Conservation (phyloP, 805 yeast genomes). For the Saccharomycopsis vini region DNA sequence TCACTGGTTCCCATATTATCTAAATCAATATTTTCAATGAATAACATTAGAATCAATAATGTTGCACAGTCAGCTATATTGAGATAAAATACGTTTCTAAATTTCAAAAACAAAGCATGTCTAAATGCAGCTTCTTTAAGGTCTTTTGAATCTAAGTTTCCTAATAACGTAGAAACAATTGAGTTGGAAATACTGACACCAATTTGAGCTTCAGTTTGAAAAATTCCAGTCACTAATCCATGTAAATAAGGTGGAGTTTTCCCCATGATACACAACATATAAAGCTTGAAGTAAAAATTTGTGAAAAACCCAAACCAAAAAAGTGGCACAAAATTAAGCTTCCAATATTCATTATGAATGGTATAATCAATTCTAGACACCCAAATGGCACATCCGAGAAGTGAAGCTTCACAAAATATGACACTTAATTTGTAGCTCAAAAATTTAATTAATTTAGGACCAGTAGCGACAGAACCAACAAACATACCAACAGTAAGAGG, state of each 20-base stretch:
- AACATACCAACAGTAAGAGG: constrained; percentile 28
- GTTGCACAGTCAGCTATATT: background rate
- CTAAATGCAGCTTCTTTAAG: background rate
- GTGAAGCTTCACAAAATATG: background rate
- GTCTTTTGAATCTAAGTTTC: background rate
- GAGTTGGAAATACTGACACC: constrained; percentile 27
- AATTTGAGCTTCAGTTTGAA: constrained; percentile 30
- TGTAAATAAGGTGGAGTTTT: constrained; percentile 31
- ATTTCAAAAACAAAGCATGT: background rate
- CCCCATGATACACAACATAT: constrained; percentile 25
- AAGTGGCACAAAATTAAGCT: constrained; percentile 15
- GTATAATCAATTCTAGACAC: constrained; percentile 6
- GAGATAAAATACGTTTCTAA: background rate
- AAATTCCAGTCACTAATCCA: constrained; percentile 32
- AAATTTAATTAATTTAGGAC: background rate
- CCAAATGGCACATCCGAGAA: constrained; percentile 18
- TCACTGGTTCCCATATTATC: background rate
- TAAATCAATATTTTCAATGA: background rate
- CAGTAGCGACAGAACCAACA: constrained; percentile 15
- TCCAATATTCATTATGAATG: constrained; percentile 9
- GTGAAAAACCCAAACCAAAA: constrained; percentile 23
- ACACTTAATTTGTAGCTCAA: background rate
- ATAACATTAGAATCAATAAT: background rate
- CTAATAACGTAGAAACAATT: constrained; percentile 24
- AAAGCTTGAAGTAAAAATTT: constrained; percentile 30